phyloP scores from a whole-genome alignment of 148 eudicot species.

The Suaeda aralocaspica region DNA sequence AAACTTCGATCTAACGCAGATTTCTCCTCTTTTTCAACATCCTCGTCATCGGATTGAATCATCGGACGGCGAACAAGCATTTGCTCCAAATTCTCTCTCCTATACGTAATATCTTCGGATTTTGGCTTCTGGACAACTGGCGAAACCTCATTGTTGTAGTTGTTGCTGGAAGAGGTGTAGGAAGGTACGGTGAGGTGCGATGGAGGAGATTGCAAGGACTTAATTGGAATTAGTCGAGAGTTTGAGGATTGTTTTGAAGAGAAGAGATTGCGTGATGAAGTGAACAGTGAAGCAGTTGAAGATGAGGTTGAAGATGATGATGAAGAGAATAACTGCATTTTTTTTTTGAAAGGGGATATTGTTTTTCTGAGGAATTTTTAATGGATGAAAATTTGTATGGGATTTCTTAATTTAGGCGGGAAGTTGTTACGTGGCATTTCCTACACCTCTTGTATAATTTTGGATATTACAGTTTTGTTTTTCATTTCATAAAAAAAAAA shows the following conservation, averaged over 20 bases:
- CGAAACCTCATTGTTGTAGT: conserved; percentile 28
- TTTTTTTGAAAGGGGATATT: not conserved
- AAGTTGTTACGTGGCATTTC: conserved; percentile 13
- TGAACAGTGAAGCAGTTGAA: conserved; percentile 31
- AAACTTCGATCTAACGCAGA: conserved; percentile 48
- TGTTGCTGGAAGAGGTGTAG: conserved; percentile 32
- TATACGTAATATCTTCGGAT: conserved; percentile 26
- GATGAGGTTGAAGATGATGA: conserved; percentile 28
- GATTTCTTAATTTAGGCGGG: conserved; percentile 13
- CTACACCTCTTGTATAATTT: not conserved
- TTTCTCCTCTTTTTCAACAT: conserved; percentile 16
- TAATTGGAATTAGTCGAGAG: conserved; percentile 34
- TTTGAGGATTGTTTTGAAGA: conserved; percentile 38
- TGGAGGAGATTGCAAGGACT: conserved; percentile 35
- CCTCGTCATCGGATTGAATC: conserved; percentile 32
- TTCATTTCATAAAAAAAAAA: too few species aligned
- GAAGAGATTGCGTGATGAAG: conserved; percentile 31
- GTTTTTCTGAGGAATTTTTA: not conserved
- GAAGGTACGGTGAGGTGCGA: conserved; percentile 34
- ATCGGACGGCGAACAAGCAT: conserved; percentile 66
- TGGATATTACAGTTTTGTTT: too few species aligned
- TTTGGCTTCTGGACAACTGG: conserved; percentile 34
- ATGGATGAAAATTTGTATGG: conserved; percentile 13
- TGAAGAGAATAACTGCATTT: conserved; percentile 52
- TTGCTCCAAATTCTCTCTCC: conserved; percentile 44